Evolutionary conservation across 495 filamentous ascomycete genomes (phyloP), one percentile per base, ranked within the genome.

Genomic region (Hypoxylon lienhwacheense): DNA sequence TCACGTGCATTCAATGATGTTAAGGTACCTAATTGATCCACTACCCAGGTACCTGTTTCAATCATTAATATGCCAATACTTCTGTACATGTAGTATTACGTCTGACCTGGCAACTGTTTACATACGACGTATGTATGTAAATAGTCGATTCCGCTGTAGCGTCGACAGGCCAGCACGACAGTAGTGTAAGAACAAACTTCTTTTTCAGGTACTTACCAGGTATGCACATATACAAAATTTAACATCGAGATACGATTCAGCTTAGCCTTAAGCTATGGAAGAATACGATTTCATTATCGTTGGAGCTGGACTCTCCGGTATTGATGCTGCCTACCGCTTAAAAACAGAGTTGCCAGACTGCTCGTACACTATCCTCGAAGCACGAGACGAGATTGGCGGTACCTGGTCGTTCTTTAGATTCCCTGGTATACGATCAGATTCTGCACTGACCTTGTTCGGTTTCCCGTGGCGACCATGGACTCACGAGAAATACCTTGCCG

Each of bases 361-460:
- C 49, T 71, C 63, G 46, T 88, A 81, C 63, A 71, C 77, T 37
- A 76, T 90, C 47, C 72, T 90, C 21, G 86, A 90, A 65, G 73
- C 77, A 1, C 82, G 85, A 35, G 57, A 72, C 39, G 71, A 71
- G 4, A 70, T 88, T 3, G 86, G 86, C 10, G 86, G 86, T 1
- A 90, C 86, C 3, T 90, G 86, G 86, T 80, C 81, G 59, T 79
- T 88, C 44, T 90, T 86, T 70, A 77, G 77, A 20, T 89, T 86
- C 47, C 85, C 85, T 3, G 86, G 85, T 1, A 76, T 85, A 33
- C 81, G 84, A 31, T 83, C 81, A 25, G 85, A 88, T 68, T 84
- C 81, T 6, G 76, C 85, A 59, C 74, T 88, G 25, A 80, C 79
- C 47, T 77, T 84, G 11, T 88, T 87, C 48, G 85, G 85, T 25